Evolutionary conservation across 192 early-diverging fungal genomes (phyloP).

Genomic region (Cetraspora pellucida): DNA sequence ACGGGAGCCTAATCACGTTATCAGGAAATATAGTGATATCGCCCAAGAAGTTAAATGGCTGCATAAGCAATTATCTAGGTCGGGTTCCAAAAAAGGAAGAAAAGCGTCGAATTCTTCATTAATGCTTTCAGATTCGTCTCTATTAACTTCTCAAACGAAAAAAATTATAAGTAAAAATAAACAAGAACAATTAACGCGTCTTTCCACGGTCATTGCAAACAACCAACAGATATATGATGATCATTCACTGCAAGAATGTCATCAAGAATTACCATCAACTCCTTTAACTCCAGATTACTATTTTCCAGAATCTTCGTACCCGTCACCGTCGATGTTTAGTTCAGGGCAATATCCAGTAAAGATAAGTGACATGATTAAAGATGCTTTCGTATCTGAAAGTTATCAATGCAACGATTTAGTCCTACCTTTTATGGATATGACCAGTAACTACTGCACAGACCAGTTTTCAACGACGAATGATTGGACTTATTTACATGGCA

Average conservation of each 20-base stretch:
- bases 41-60: slow-evolving; percentile 30
- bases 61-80: slow-evolving; percentile 27
- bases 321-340: background rate
- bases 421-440: background rate
- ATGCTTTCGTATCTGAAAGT: background rate
- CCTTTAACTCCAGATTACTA: background rate
- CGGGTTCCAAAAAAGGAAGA: background rate
- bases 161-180: background rate
- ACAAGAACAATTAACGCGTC: background rate
- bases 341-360: background rate
- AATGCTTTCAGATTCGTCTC: background rate
- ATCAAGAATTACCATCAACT: background rate
- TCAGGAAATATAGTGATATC: slow-evolving; percentile 24
- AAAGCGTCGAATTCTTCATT: background rate
- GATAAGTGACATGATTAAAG: background rate
- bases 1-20: slow-evolving; percentile 31
- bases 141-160: background rate
- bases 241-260: background rate
- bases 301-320: background rate
- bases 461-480: background rate
- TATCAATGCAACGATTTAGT: background rate
- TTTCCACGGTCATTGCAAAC: background rate
- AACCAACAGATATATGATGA: background rate
- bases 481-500: too few relatives aligned
- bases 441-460: background rate